Base-by-base conservation (phyloP, 2,329 filamentous ascomycete species). In the Chlorencoelia australis region DNA sequence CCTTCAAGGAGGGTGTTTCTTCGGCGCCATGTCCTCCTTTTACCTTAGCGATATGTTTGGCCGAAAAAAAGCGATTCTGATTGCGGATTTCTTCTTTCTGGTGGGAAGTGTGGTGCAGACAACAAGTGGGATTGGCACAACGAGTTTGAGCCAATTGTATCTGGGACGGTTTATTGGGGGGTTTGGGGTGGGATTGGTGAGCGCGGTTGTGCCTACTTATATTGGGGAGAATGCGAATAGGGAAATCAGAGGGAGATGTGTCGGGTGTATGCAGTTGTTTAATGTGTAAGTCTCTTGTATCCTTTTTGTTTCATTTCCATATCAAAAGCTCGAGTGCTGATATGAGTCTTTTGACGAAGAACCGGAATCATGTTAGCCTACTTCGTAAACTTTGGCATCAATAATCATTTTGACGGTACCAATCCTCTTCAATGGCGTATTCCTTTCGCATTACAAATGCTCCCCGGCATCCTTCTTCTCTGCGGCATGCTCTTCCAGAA, bases 1-100 rank as follows among this genome's bases (percentile, higher is more conserved):
- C 0, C 65, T 82, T 5, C 76, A 82, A 56, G 75, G 71, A 29
- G 77, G 78, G 33, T 78, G 73, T 41, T 80, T 82, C 52, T 61
- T 69, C 30, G 75, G 75, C 28, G 75, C 74, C 39, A 65, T 81
- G 45, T 41, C 71, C 34, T 67, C 56, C 13, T 45, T 44, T 7
- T 46, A 45, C 35, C 21, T 47, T 6, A 54, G 59, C 6, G 59
- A 64, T 33, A 54, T 37, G 14, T 41, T 33, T 27, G 45, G 39
- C 7, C 39, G 45, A 5, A 44, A 45, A 15, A 41, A 33, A 10
- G 39, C 35, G 2, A 15, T 41, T 7, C 26, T 39, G 17, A 21
- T 41, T 11, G 39, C 35, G 4, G 39, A 41, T 31, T 32, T 34
- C 7, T 16, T 41, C 13, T 41, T 41, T 7, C 13, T 41, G 21